Evolutionary conservation across 2,329 filamentous ascomycete genomes (phyloP).

Genomic region (Nemania serpens): DNA sequence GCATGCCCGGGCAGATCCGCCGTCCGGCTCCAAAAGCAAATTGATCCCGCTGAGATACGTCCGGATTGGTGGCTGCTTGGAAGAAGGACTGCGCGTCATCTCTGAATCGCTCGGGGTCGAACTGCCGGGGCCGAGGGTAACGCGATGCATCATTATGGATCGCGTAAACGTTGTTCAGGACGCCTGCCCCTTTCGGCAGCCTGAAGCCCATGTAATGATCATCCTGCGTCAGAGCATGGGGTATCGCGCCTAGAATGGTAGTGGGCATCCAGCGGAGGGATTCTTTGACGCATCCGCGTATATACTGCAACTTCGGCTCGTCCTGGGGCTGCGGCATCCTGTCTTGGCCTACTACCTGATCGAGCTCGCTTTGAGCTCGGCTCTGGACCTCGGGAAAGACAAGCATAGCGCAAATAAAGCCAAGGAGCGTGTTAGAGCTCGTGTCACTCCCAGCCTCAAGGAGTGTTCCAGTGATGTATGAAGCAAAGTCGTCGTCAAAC

Average conservation of each 20-base stretch:
- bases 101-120: conserved; percentile 44
- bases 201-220: conserved; percentile 49
- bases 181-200: conserved; percentile 50
- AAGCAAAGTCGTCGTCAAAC: conserved; percentile 42
- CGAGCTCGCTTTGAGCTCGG: conserved; percentile 58
- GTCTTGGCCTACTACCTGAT: conserved; percentile 53
- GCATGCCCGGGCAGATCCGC: conserved; percentile 61
- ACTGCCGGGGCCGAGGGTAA: conserved; percentile 45
- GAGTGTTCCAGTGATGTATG: conserved; percentile 38
- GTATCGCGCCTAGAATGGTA: conserved; percentile 42
- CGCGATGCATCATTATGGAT: conserved; percentile 51
- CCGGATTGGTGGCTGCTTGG: conserved; percentile 41
- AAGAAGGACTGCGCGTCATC: conserved; percentile 32
- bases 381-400: conserved; percentile 54
- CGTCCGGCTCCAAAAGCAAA: conserved; percentile 62
- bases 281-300: conserved; percentile 60
- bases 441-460: conserved; percentile 47
- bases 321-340: conserved; percentile 55
- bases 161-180: conserved; percentile 52
- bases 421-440: conserved; percentile 50
- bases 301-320: conserved; percentile 53
- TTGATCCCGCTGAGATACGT: conserved; percentile 52
- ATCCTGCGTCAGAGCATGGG: conserved; percentile 51
- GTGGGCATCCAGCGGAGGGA: conserved; percentile 58
- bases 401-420: conserved; percentile 54